Evolutionary conservation across 2,329 filamentous ascomycete genomes (phyloP).

Genomic region (Arthrobotrys conoides): DNA sequence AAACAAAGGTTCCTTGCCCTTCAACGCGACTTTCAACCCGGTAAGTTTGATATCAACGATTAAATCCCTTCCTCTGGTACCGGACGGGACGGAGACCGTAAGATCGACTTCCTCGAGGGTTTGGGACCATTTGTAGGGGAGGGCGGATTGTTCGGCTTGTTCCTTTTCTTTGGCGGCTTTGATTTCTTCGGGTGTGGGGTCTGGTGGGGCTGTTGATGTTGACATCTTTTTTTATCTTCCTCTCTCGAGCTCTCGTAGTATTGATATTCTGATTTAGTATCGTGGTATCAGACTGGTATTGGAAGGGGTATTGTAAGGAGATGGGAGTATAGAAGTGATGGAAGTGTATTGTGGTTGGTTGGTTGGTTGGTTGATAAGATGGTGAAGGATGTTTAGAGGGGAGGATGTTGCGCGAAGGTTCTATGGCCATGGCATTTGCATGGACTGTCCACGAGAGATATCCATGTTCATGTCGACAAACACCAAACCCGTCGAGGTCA

Average conservation of each 20-base stretch:
- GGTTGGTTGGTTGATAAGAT: too few species aligned
- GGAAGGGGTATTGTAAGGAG: too few species aligned
- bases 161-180: constrained; percentile 79
- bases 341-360: too few species aligned
- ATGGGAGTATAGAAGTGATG: neutral
- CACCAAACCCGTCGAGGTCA: neutral
- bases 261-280: too few species aligned
- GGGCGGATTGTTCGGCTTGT: constrained; percentile 85
- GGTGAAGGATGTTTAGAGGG: neutral
- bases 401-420: constrained; percentile 16
- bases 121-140: constrained; percentile 98
- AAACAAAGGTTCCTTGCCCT: constrained; percentile 83
- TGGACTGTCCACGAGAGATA: too few species aligned
- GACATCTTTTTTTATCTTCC: constrained; percentile 28
- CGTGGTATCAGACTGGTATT: too few species aligned
- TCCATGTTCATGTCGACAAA: neutral
- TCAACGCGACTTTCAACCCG: constrained; percentile 83
- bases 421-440: too few species aligned
- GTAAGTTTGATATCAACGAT: constrained; percentile 85
- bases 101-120: constrained; percentile 90
- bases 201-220: constrained; percentile 52
- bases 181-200: constrained; percentile 59
- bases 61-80: constrained; percentile 86
- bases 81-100: constrained; percentile 81
- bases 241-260: too few species aligned